These are phyloP conservation scores for Hippophae rhamnoides DNA, from an alignment of 306 rosid species.

Conservation along the genomic window DNA sequence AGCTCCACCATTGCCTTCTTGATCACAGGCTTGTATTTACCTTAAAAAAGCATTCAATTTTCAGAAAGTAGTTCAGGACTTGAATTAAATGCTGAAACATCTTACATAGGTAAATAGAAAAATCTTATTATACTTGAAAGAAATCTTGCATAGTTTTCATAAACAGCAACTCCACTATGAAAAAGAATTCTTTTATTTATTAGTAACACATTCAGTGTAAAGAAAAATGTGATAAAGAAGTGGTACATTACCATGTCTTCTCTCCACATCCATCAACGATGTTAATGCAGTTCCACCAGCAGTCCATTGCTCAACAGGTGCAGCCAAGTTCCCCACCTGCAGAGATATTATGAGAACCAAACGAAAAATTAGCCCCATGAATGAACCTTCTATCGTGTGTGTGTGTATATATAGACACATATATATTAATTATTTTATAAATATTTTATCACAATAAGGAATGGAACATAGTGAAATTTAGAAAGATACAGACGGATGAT, in stretches of 20 bases:
- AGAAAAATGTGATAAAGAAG: neutral
- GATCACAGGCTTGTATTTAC: constrained; percentile 95
- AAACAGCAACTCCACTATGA: constrained; percentile 1
- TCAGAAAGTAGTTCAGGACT: constrained; percentile 10
- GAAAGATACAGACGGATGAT: constrained; percentile 68
- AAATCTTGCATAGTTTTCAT: neutral
- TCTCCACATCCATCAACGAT: constrained; percentile 89
- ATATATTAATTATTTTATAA: neutral
- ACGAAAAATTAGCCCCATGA: constrained; percentile 5
- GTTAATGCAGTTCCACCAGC: constrained; percentile 95
- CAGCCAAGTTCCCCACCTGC: constrained; percentile 82
- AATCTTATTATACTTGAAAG: neutral
- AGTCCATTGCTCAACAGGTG: constrained; percentile 86
- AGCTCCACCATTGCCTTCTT: constrained; percentile 99
- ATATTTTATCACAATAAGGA: constrained; percentile 1
- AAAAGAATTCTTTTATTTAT: neutral
- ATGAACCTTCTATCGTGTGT: neutral
- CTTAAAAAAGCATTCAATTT: constrained; percentile 36
- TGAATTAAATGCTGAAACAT: neutral
- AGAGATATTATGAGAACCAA: constrained; percentile 11
- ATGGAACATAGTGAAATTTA: neutral
- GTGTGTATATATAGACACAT: no score
- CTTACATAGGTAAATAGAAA: neutral
- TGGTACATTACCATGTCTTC: constrained; percentile 74
- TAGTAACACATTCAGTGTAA: neutral